Evolutionary conservation across 805 yeast genomes (phyloP), one percentile per base, ranked within the genome.

Genomic region (Yarrowia osloensis): DNA sequence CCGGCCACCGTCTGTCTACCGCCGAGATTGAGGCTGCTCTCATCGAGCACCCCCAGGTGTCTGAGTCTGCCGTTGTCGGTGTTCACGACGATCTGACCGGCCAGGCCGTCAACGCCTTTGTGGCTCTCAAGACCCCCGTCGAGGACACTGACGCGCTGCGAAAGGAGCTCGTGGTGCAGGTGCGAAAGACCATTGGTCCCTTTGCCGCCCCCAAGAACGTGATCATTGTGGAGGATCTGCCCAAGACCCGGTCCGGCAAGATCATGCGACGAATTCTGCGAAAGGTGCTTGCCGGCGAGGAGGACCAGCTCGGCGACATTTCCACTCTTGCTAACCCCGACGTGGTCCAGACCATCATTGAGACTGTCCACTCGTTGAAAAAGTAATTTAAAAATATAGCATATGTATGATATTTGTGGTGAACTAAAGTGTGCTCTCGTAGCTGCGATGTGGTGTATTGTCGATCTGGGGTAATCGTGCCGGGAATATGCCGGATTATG

Each of bases 221-320:
- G 68, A 81, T 88, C 73, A 80, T 93, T 68, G 96, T 94, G 67
- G 88, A 86, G 69, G 98, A 95, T 76, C 85, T 95, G 78, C 99
- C 99, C 80, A 95, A 94, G 85, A 95, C 99, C 26, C 87, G 99
- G 81, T 91, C 97, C 12, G 99, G 99, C 73, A 95, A 95, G 84
- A 94, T 95, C 76, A 94, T 95, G 97, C 90, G 99, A 84, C 90
- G 99, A 82, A 89, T 95, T 70, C 84, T 95, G 79, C 88, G 99
- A 81, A 95, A 95, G 81, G 85, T 94, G 69, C 88, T 92, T 67
- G 87, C 95, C 65, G 93, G 94, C 72, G 98, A 94, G 82, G 96
- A 88, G 72, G 96, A 63, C 71, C 90, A 88, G 76, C 84, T 95
- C 72, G 99, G 99, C 70, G 99, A 94, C 77, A 83, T 89, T 75